Percentiles rank a stretch among this genome's conserved stretches.
phyloP scores from a whole-genome alignment of 768 basidiomycete species.

The Russula foetens region DNA sequence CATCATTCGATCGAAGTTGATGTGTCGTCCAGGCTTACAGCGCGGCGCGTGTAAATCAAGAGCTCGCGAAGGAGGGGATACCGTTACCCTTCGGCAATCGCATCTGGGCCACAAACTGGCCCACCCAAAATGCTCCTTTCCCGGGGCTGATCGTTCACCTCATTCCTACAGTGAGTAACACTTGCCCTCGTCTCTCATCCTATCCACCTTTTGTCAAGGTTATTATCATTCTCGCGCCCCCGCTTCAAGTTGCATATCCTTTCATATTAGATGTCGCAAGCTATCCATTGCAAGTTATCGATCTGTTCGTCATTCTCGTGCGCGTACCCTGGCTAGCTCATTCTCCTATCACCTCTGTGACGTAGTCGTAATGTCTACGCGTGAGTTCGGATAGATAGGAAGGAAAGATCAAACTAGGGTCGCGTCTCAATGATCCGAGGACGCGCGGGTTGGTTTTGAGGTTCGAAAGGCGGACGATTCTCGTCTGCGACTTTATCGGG shows the following conservation, averaged over 20 bases:
- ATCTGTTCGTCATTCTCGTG: slow-evolving; percentile 48
- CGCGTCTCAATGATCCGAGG: no score
- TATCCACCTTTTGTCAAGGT: slow-evolving; percentile 25
- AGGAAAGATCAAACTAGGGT: no score
- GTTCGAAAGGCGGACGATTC: no score
- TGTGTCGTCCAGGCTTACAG: slow-evolving; percentile 37
- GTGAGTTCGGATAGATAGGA: no score
- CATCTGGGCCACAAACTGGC: slow-evolving; percentile 59
- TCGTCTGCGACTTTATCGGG: no score
- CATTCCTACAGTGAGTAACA: slow-evolving; percentile 37
- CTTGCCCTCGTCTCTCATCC: not conserved
- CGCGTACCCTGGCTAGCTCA: slow-evolving; percentile 17
- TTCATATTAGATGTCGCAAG: slow-evolving; percentile 53
- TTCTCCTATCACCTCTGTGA: no score
- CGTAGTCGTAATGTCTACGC: no score
- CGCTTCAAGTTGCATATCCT: slow-evolving; percentile 45
- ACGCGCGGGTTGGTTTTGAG: no score
- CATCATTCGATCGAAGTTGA: not conserved
- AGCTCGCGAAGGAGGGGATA: slow-evolving; percentile 56
- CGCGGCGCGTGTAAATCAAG: slow-evolving; percentile 47
- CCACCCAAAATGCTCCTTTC: slow-evolving; percentile 46
- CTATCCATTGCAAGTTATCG: slow-evolving; percentile 48
- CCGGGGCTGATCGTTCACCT: slow-evolving; percentile 49
- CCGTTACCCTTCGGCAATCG: slow-evolving; percentile 50
- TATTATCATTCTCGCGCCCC: slow-evolving; percentile 48